These are phyloP conservation scores for Boletus tylopilopsis DNA, from an alignment of 768 basidiomycete species.

Conservation along the genomic window DNA sequence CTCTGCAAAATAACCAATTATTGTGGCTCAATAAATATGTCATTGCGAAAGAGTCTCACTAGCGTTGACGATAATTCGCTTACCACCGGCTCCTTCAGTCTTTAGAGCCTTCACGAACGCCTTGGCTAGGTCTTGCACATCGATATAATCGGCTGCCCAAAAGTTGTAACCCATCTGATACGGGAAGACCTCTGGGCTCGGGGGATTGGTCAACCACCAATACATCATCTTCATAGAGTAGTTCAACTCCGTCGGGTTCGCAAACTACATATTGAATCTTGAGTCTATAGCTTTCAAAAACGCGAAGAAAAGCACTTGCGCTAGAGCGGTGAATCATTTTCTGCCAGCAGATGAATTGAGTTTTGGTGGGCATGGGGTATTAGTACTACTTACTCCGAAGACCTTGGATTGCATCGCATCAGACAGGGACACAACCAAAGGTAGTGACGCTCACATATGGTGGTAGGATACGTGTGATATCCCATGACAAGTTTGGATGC, in stretches of 20 bases:
- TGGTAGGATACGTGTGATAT: background rate
- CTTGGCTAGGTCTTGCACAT: background rate
- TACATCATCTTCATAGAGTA: background rate
- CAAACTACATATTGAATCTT: background rate
- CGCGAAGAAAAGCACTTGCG: background rate
- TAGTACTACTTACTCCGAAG: background rate
- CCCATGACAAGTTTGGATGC: background rate
- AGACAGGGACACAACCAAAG: background rate
- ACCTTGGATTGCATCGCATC: background rate
- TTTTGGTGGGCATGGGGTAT: background rate
- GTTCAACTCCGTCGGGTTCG: background rate
- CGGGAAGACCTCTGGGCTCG: background rate
- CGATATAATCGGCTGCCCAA: background rate
- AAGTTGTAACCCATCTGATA: background rate
- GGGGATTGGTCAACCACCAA: background rate
- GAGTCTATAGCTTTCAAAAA: background rate
- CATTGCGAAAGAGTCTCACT: background rate
- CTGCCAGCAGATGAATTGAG: background rate
- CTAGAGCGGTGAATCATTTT: background rate
- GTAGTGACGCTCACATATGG: background rate
- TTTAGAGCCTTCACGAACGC: background rate
- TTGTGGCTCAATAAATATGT: background rate
- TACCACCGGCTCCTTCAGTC: background rate
- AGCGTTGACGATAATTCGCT: background rate
- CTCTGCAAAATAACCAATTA: background rate